These are phyloP conservation scores for Puccinia coronata DNA, from an alignment of 1,284 basidiomycete genomes.

Conservation along the genomic window DNA sequence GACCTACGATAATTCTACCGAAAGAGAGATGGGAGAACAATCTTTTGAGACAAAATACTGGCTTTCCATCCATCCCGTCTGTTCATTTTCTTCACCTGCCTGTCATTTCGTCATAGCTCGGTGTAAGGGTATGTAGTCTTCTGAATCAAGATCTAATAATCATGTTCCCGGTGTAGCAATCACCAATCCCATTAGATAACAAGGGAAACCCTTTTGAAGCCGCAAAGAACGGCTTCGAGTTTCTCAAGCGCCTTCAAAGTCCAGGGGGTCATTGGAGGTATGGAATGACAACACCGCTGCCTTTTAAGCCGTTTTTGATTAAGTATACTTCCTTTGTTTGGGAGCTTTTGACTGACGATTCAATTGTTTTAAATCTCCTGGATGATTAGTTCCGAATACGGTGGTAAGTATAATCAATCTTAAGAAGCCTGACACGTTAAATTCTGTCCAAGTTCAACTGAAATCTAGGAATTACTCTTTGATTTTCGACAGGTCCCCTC, in stretches of 20 bases:
- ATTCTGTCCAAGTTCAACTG: too few species aligned
- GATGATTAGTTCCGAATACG: background rate
- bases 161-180: background rate
- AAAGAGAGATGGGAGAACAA: conserved; percentile 13
- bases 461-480: too few species aligned
- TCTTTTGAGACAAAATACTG: conserved; percentile 37
- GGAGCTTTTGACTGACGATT: too few species aligned
- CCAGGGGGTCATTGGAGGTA: conserved; percentile 84
- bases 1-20: conserved; percentile 66
- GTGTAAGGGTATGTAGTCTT: too few species aligned
- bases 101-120: background rate
- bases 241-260: conserved; percentile 88
- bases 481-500: conserved; percentile 22
- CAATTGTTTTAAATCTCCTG: too few species aligned
- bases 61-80: conserved; percentile 28
- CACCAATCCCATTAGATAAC: conserved; percentile 48
- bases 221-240: conserved; percentile 67
- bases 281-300: conserved; percentile 45
- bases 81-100: background rate
- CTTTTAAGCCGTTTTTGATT: too few species aligned
- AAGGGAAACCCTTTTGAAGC: conserved; percentile 55
- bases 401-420: background rate
- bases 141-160: background rate
- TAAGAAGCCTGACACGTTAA: conserved; percentile 63
- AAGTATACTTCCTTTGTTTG: too few species aligned